phyloP scores from a whole-genome alignment of 192 early-diverging fungal genomes.

The Coemansia sp. region DNA sequence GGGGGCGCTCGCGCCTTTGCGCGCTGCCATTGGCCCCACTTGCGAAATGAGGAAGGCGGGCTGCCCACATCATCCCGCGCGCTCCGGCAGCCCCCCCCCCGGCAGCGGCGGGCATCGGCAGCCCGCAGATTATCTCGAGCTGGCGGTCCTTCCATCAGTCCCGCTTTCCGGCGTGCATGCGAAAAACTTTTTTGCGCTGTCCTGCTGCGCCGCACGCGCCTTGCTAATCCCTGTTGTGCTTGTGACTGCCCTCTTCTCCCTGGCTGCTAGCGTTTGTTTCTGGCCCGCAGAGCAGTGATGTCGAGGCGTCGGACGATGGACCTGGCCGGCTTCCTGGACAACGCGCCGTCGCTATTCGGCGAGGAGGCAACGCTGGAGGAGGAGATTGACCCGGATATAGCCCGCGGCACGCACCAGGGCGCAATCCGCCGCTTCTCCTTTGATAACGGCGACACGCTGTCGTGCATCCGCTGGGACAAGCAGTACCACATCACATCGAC shows the following conservation, averaged over 20 bases:
- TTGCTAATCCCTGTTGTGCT: not conserved
- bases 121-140: too few relatives aligned
- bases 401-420: slow-evolving; percentile 23
- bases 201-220: too few relatives aligned
- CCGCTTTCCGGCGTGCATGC: not conserved
- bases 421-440: slow-evolving; percentile 51
- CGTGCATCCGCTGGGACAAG: slow-evolving; percentile 91
- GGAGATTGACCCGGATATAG: slow-evolving; percentile 39
- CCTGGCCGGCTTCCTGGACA: slow-evolving; percentile 41
- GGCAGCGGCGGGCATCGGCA: too few relatives aligned
- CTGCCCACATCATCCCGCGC: too few relatives aligned
- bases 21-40: too few relatives aligned
- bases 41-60: too few relatives aligned
- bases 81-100: too few relatives aligned
- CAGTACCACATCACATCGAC: slow-evolving; percentile 94
- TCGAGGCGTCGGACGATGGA: slow-evolving; percentile 32
- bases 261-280: slow-evolving; percentile 20
- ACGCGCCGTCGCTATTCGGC: slow-evolving; percentile 47
- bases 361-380: slow-evolving; percentile 39
- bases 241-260: slow-evolving; percentile 2
- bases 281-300: slow-evolving; percentile 18
- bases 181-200: too few relatives aligned
- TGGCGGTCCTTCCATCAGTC: too few relatives aligned
- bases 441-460: slow-evolving; percentile 81
- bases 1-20: too few relatives aligned